phyloP scores from a whole-genome alignment of 2,329 filamentous ascomycete genomes.

The Claviceps sp. region DNA sequence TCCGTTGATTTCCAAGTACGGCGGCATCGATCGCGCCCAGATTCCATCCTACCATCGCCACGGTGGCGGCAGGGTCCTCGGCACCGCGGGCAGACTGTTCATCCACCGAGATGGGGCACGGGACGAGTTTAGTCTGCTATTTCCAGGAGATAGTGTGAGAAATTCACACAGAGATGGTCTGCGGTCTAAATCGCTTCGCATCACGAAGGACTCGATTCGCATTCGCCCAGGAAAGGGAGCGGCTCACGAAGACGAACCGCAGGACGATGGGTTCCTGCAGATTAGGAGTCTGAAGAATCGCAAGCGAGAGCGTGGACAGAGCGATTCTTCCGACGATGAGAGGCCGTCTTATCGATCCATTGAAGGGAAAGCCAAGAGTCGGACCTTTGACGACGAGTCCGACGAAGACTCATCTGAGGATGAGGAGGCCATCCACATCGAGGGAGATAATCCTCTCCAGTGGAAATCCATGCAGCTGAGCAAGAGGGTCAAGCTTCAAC shows the following conservation, averaged over 20 bases:
- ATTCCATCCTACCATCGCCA: slow-evolving; percentile 58
- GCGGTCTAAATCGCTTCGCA: slow-evolving; percentile 24
- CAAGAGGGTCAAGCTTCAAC: slow-evolving; percentile 48
- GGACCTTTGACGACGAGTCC: slow-evolving; percentile 34
- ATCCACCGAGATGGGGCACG: slow-evolving; percentile 54
- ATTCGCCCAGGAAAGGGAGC: slow-evolving; percentile 17
- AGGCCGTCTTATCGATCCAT: slow-evolving; percentile 52
- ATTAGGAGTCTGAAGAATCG: slow-evolving; percentile 30
- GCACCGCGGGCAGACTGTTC: slow-evolving; percentile 42
- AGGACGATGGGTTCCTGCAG: slow-evolving; percentile 34
- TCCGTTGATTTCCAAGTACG: slow-evolving; percentile 59
- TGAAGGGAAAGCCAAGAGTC: slow-evolving; percentile 44
- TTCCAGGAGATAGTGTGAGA: slow-evolving; percentile 25
- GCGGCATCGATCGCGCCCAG: slow-evolving; percentile 51
- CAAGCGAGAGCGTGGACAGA: slow-evolving; percentile 19
- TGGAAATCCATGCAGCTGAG: slow-evolving; percentile 48
- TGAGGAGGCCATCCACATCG: slow-evolving; percentile 19
- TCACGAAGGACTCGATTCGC: slow-evolving; percentile 26
- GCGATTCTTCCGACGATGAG: slow-evolving; percentile 33
- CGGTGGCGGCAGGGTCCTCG: slow-evolving; percentile 59
- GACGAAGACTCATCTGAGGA: slow-evolving; percentile 32
- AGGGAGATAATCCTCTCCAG: slow-evolving; percentile 31
- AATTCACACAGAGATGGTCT: slow-evolving; percentile 32
- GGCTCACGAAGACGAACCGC: slow-evolving; percentile 10
- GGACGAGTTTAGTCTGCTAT: slow-evolving; percentile 38